Evolutionary conservation across 352 stramenopile species (phyloP), one percentile per base, ranked within the genome.

Genomic region (Globisporangium nunn): DNA sequence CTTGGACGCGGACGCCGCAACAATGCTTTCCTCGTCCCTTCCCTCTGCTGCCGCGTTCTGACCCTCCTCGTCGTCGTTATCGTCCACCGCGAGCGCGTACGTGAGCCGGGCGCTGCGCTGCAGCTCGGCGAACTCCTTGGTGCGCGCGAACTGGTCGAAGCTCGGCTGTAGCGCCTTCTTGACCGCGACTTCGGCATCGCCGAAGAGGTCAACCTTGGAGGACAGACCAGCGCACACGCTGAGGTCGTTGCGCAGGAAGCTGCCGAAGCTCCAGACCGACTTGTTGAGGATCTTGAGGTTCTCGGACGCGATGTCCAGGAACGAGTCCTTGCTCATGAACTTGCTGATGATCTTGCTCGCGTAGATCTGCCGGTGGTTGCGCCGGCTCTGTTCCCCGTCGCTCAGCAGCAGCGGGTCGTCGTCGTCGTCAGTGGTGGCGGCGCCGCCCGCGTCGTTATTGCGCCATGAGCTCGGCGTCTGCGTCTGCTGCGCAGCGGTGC

Each of bases 311-410:
- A 93, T 91, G 56, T 93, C 75, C 11, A 93, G 51, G 52, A 91
- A 93, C 31, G 84, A 80, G 65, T 88, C 84, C 33, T 81, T 71
- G 59, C 67, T 86, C 79, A 93, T 92, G 63, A 91, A 93, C 66
- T 93, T 93, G 61, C 70, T 44, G 56, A 93, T 91, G 62, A 93
- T 91, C 63, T 93, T 91, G 66, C 80, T 90, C 14, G 81, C 84
- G 62, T 93, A 93, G 63, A 77, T 69, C 29, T 73, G 67, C 8
- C 81, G 75, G 17, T 80, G 66, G 23, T 70, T 59, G 28, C 70
- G 64, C 4, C 62, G 60, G 18, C 55, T 61, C 49, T 64, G 60
- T 5, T 58, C 55, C 2, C 62, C 59, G 10, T 62, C 57, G 12
- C 69, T 59, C 1, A 63, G 52, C 17, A 48, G 43, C 43, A 48